Evolutionary conservation across 257 asterid species (phyloP).

Genomic region (Rauvolfia tetraphylla): DNA sequence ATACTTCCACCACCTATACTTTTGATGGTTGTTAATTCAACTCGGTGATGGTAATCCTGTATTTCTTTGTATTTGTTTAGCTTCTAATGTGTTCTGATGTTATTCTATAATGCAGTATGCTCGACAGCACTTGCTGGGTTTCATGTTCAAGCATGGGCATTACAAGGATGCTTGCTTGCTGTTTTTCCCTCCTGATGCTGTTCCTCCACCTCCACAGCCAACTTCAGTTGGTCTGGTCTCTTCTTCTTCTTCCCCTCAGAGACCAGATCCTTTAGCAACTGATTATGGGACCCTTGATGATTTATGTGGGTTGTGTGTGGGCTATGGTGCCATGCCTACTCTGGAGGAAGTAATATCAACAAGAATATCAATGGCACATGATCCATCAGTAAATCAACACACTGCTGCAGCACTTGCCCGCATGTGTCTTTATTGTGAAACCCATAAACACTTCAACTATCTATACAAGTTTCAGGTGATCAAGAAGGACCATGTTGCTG

Average conservation of each 20-base stretch:
- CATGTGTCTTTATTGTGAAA: constrained; percentile 85
- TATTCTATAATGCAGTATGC: constrained; percentile 64
- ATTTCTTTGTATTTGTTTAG: background rate
- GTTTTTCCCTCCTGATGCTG: constrained; percentile 72
- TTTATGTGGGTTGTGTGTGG: constrained; percentile 82
- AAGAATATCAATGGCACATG: constrained; percentile 52
- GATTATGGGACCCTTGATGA: constrained; percentile 91
- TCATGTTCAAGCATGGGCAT: constrained; percentile 92
- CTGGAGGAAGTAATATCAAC: constrained; percentile 77
- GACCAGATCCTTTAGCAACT: constrained; percentile 75
- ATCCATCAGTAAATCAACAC: constrained; percentile 63
- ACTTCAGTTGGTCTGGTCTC: constrained; percentile 54
- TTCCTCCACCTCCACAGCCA: constrained; percentile 69
- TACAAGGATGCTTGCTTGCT: constrained; percentile 81
- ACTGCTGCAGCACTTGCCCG: constrained; percentile 88
- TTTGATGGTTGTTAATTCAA: background rate
- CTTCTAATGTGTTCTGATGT: background rate
- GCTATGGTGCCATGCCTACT: constrained; percentile 80
- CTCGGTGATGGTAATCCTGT: background rate
- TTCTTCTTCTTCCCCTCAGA: constrained; percentile 87
- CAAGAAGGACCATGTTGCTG: constrained; percentile 89
- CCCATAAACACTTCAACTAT: constrained; percentile 85
- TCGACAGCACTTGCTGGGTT: constrained; percentile 82
- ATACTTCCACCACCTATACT: background rate
- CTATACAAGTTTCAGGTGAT: constrained; percentile 95